phyloP scores from a whole-genome alignment of 139 green algal species.

The Tetradesmus obliquus region DNA sequence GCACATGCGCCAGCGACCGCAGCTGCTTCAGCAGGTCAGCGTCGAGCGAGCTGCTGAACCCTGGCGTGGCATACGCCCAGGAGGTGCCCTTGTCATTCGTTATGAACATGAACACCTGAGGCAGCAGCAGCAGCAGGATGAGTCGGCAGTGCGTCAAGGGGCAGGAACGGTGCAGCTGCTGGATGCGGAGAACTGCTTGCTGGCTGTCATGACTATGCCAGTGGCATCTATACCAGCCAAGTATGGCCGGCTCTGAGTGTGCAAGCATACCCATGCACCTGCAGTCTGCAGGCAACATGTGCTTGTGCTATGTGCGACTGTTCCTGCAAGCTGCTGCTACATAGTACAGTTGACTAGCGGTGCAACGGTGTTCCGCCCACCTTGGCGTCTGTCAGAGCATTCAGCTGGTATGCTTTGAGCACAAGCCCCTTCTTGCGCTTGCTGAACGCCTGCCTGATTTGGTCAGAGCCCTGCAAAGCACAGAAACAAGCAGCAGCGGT shows the following conservation, averaged over 20 bases:
- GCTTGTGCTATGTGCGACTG: neutral
- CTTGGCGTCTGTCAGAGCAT: conserved; percentile 67
- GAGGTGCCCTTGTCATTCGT: conserved; percentile 74
- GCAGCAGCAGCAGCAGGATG: neutral
- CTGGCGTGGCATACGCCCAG: conserved; percentile 70
- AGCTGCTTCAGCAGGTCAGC: conserved; percentile 56
- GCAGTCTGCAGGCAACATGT: neutral
- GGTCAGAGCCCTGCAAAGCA: conserved; percentile 62
- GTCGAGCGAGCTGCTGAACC: conserved; percentile 54
- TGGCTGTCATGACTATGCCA: neutral
- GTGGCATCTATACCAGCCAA: neutral
- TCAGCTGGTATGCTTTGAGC: conserved; percentile 72
- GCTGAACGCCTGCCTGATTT: conserved; percentile 70
- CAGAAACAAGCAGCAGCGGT: neutral
- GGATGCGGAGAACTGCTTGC: neutral
- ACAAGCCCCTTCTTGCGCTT: conserved; percentile 74
- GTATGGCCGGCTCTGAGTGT: no score
- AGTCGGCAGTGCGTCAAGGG: neutral
- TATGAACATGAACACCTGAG: conserved; percentile 74
- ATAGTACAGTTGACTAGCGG: neutral
- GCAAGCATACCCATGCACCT: neutral
- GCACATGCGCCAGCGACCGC: conserved; percentile 53
- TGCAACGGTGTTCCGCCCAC: conserved; percentile 26
- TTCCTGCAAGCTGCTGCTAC: neutral
- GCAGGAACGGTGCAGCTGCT: neutral